Evolutionary conservation across 345 rosid species (phyloP), one percentile per base, ranked within the genome.

Genomic region (Citrus hindsii): DNA sequence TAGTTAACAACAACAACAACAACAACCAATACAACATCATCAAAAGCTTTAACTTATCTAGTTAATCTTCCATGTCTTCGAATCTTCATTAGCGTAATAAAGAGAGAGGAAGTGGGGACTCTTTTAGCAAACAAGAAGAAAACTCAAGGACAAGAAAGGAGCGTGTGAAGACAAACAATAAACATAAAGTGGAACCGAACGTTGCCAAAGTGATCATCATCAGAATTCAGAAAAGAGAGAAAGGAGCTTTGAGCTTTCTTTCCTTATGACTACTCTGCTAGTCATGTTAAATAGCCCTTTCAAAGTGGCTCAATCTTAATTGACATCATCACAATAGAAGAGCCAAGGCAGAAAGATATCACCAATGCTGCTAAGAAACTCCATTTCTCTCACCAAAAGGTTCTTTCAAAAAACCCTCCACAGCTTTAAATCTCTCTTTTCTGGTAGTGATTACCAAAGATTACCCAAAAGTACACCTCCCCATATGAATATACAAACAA

Each of bases 351-450:
- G 7, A 53, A 53, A 38, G 73, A 7, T 55, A 18, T 35, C 18
- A 55, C 80, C 73, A 77, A 89, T 94, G 98, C 56, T 85, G 83
- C 79, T 94, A 19, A 83, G 87, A 84, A 92, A 79, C 73, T 79
- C 97, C 78, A 76, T 91, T 77, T 84, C 88, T 71, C 82, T 63
- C 82, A 90, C 94, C 79, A 93, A 80, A 77, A 94, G 78, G 58
- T 85, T 92, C 85, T 86, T 94, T 63, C 81, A 80, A 2, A 94
- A 81, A 83, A 88, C 94, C 81, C 1, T 92, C 4, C 76, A 82
- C 56, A 83, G 74, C 75, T 65, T 94, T 81, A 90, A 85, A 76
- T 88, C 91, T 70, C 85, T 94, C 16, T 82, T 94, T 85, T 76
- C 90, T 14, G 75, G 76, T 37, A 79, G 30, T 37, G 62, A 56